phyloP scores from a whole-genome alignment of 176 grass and related monocot genomes.

The Areca catechu region DNA sequence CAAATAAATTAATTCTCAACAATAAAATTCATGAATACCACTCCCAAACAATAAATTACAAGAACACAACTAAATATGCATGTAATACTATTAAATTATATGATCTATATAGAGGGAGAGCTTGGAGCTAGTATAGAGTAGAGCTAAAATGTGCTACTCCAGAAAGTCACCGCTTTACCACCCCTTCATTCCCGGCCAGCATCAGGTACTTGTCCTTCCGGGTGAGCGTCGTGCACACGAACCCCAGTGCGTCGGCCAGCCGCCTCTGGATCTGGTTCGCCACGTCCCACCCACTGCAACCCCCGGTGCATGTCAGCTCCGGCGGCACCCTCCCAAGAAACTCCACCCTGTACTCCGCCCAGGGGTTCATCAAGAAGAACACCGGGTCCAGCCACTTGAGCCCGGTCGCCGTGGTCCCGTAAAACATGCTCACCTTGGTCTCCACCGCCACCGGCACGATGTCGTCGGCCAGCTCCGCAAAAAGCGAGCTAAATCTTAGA shows the following conservation, averaged over 20 bases:
- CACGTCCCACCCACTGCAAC: constrained; percentile 44
- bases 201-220: constrained; percentile 89
- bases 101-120: too few relatives aligned
- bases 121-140: too few relatives aligned
- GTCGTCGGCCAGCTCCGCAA: constrained; percentile 81
- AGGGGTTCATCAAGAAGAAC: constrained; percentile 60
- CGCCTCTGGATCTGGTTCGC: constrained; percentile 65
- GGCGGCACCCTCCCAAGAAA: constrained; percentile 43
- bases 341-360: constrained; percentile 47
- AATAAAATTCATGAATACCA: too few relatives aligned
- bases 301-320: constrained; percentile 43
- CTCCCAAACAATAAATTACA: too few relatives aligned
- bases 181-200: constrained; percentile 77
- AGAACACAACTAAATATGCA: too few relatives aligned
- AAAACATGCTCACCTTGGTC: constrained; percentile 36
- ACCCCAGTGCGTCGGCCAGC: constrained; percentile 57
- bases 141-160: too few relatives aligned
- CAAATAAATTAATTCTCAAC: too few relatives aligned
- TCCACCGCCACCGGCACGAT: constrained; percentile 82
- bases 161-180: constrained; percentile 15
- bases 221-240: constrained; percentile 55
- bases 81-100: too few relatives aligned
- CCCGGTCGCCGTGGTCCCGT: constrained; percentile 78
- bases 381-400: constrained; percentile 84
- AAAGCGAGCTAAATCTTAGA: constrained; percentile 75